Conservation (phyloP, 176 grass and related monocot genomes). For the Triticum turgidum region DNA sequence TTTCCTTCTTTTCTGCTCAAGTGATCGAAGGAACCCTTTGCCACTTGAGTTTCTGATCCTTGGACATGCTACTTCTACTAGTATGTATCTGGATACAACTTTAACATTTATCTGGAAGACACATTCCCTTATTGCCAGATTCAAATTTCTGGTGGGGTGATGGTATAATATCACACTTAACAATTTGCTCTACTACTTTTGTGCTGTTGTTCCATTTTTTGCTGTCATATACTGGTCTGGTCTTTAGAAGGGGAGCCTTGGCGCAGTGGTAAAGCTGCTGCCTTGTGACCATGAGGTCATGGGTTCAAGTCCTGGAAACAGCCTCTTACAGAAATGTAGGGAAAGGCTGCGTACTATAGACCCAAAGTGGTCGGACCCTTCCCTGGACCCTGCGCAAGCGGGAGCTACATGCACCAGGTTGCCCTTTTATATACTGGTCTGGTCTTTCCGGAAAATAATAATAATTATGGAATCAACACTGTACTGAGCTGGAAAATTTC, state of each 20-base stretch:
- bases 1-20: background rate
- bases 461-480: background rate
- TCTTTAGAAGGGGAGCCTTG: too few species aligned
- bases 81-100: background rate
- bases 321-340: too few species aligned
- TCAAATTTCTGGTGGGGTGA: background rate
- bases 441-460: background rate
- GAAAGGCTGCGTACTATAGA: too few species aligned
- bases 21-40: background rate
- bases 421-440: background rate
- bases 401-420: too few species aligned
- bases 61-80: background rate
- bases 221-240: background rate
- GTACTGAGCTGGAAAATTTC: background rate
- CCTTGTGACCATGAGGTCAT: too few species aligned
- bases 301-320: too few species aligned
- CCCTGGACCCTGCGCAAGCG: too few species aligned
- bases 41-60: background rate
- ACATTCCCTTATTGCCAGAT: background rate
- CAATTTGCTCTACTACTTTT: background rate
- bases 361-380: too few species aligned
- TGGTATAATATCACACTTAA: background rate
- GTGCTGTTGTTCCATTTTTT: background rate
- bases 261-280: too few species aligned
- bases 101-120: constrained; percentile 1